Evolutionary conservation across 2,329 filamentous ascomycete species (phyloP), one percentile per base, ranked within the genome.

Genomic region (Ceratocystis lukuohia): DNA sequence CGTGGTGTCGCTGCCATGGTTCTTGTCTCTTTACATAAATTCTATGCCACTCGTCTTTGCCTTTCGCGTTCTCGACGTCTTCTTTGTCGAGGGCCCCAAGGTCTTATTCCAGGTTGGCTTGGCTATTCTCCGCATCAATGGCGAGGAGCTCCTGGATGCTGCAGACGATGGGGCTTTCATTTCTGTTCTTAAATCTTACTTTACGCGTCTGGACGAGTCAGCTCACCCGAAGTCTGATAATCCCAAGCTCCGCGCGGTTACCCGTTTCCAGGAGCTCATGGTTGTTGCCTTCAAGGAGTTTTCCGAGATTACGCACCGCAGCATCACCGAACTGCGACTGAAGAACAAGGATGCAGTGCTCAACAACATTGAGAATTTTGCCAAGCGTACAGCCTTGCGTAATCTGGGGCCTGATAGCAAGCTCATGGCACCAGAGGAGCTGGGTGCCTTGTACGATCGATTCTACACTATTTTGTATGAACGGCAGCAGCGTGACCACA

Each of bases 271-370:
- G 72, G 94, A 97, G 75, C 83, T 99, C 67, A 97, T 99, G 92
- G 94, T 99, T 2, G 94, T 97, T 22, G 94, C 94, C 0, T 99
- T 99, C 78, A 97, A 96, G 71, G 94, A 99, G 73, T 99, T 99
- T 73, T 88, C 93, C 0, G 90, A 87, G 50, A 96, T 99, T 71
- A 99, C 94, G 0, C 93, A 99, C 73, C 88, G 86, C 73, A 96
- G 88, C 63, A 92, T 99, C 68, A 88, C 88, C 0, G 94, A 97
- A 70, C 82, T 95, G 73, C 86, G 94, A 25, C 81, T 89, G 50
- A 96, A 92, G 76, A 95, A 97, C 76, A 97, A 97, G 76, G 90
- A 94, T 72, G 88, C 89, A 0, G 94, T 99, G 41, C 80, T 99
- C 66, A 91, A 91, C 74, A 96, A 92, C 70, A 97, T 99, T 72